Percentiles rank a stretch among this genome's conserved stretches.
phyloP scores from a whole-genome alignment of 2,329 filamentous ascomycete species.

The Alternaria sp. region DNA sequence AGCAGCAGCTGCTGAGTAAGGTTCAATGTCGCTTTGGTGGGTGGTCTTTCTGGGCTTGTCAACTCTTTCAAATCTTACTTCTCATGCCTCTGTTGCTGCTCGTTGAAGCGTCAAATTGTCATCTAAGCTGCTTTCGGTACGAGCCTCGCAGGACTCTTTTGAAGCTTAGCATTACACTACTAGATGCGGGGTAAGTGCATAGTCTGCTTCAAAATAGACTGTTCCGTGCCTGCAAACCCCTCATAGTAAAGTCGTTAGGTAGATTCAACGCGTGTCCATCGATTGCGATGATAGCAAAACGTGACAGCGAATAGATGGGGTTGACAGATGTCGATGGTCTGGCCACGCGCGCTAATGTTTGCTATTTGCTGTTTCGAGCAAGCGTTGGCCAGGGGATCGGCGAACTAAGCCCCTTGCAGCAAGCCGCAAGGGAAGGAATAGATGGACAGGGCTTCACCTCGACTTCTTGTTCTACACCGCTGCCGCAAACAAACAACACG shows the following conservation, averaged over 20 bases:
- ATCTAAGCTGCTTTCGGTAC: not conserved
- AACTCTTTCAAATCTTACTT: not conserved
- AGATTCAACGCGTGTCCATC: not conserved
- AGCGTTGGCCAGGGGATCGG: slow-evolving; percentile 11
- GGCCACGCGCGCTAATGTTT: slow-evolving; percentile 18
- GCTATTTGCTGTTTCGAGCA: slow-evolving; percentile 18
- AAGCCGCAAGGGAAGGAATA: slow-evolving; percentile 16
- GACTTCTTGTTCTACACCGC: slow-evolving; percentile 25
- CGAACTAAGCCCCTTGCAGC: slow-evolving; percentile 1
- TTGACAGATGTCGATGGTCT: not conserved
- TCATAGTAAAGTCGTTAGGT: not conserved
- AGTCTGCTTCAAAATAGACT: not conserved
- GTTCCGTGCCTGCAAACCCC: not conserved
- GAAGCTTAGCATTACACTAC: not conserved
- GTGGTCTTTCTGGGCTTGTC: not conserved
- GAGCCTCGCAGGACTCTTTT: not conserved
- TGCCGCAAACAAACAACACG: slow-evolving; percentile 28
- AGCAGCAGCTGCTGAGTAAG: not conserved
- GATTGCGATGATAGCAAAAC: not conserved
- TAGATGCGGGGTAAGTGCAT: not conserved
- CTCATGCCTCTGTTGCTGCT: not conserved
- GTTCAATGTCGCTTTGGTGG: not conserved
- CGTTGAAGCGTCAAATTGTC: not conserved
- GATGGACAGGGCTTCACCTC: slow-evolving; percentile 27
- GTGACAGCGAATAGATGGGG: not conserved